phyloP scores from a whole-genome alignment of 1,284 basidiomycete species.

The Agroathelia rolfsii region DNA sequence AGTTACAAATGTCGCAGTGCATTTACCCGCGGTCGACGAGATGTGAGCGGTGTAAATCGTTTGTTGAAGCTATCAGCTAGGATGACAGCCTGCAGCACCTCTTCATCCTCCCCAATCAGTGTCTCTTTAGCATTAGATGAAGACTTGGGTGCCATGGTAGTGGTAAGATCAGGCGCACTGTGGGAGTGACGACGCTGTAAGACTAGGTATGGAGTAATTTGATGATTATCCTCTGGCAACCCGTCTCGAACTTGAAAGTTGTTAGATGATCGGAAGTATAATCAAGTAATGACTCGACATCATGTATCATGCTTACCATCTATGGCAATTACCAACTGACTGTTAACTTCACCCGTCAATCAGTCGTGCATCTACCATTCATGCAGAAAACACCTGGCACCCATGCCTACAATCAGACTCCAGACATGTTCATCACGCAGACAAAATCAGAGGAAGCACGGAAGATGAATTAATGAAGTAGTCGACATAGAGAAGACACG shows the following conservation, averaged over 20 bases:
- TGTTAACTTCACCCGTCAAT: too few relatives aligned
- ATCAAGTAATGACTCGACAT: too few relatives aligned
- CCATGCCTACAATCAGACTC: too few relatives aligned
- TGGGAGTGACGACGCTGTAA: conserved; percentile 13
- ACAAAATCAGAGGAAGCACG: conserved; percentile 12
- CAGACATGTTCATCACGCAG: too few relatives aligned
- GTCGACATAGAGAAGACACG: conserved; percentile 24
- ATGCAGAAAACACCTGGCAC: too few relatives aligned
- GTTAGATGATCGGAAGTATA: too few relatives aligned
- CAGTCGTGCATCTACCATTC: too few relatives aligned
- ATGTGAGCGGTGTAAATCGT: conserved; percentile 82
- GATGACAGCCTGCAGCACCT: conserved; percentile 84
- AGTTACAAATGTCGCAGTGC: conserved; percentile 7
- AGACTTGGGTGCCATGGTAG: conserved; percentile 55
- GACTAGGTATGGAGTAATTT: conserved; percentile 19
- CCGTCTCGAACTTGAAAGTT: too few relatives aligned
- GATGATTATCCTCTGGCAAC: too few relatives aligned
- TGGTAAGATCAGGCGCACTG: neutral
- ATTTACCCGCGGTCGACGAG: conserved; percentile 71
- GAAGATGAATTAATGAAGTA: conserved; percentile 35
- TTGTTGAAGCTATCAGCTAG: conserved; percentile 94
- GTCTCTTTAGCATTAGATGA: conserved; percentile 46
- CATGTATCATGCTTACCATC: too few relatives aligned
- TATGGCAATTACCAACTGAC: too few relatives aligned
- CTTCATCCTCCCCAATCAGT: conserved; percentile 57